Conservation (phyloP, 169 alveolate species). For the Cryptosporidium sp. region DNA sequence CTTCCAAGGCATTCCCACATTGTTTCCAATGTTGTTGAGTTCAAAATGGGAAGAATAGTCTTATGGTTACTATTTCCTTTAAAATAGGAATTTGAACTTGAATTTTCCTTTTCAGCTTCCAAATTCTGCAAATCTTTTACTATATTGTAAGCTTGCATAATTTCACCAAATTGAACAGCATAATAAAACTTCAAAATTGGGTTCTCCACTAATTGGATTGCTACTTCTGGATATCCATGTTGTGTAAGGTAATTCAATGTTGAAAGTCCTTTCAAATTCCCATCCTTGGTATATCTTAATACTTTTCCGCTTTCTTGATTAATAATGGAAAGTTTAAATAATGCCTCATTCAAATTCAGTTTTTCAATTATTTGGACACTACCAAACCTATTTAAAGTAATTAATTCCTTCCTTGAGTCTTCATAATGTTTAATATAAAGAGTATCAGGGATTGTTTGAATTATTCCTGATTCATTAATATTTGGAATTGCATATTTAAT, state of each 20-base stretch:
- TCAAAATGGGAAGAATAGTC: slow-evolving; percentile 54
- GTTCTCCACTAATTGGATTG: slow-evolving; percentile 82
- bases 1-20: slow-evolving; percentile 73
- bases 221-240: slow-evolving; percentile 83
- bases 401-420: slow-evolving; percentile 61
- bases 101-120: slow-evolving; percentile 70
- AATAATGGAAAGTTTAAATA: slow-evolving; percentile 80
- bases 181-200: slow-evolving; percentile 81
- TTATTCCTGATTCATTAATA: slow-evolving; percentile 47
- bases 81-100: background rate
- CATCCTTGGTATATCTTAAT: slow-evolving; percentile 73
- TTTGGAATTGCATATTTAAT: slow-evolving; percentile 70
- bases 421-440: slow-evolving; percentile 65
- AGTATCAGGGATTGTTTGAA: slow-evolving; percentile 54
- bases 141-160: slow-evolving; percentile 82
- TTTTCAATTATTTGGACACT: slow-evolving; percentile 76
- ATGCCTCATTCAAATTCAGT: slow-evolving; percentile 81
- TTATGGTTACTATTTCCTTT: slow-evolving; percentile 18
- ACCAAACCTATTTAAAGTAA: slow-evolving; percentile 78
- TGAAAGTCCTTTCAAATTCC: slow-evolving; percentile 80
- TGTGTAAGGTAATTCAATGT: slow-evolving; percentile 82
- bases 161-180: slow-evolving; percentile 83
- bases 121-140: slow-evolving; percentile 82
- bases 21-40: slow-evolving; percentile 23
- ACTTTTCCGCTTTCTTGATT: slow-evolving; percentile 80